Percentiles rank a stretch among this genome's conserved stretches.
phyloP scores from a whole-genome alignment of 371 early-diverging fungal species.

The Apophysomyces sp. region DNA sequence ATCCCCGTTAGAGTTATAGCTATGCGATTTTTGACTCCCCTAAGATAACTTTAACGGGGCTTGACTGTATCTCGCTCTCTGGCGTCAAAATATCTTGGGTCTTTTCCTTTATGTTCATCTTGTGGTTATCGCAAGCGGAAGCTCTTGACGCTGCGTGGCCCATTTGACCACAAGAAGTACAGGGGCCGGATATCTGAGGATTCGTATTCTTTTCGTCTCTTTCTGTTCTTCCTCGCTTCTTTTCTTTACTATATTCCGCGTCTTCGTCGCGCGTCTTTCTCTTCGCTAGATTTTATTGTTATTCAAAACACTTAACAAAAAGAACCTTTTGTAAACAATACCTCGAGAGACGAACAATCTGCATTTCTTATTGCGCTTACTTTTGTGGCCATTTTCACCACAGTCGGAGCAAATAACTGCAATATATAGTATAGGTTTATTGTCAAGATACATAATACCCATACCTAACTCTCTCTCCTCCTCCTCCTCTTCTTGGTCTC shows the following conservation, averaged over 20 bases:
- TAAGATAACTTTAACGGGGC: no score
- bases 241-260: neutral
- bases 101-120: neutral
- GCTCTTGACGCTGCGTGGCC: neutral
- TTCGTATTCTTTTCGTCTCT: neutral
- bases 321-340: neutral
- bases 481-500: no score
- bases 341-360: neutral
- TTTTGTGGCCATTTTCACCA: neutral
- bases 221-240: neutral
- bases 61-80: neutral
- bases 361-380: neutral
- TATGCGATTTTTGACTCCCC: no score
- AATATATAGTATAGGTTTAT: no score
- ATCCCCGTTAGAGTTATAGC: no score
- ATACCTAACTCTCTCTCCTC: no score
- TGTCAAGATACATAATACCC: no score
- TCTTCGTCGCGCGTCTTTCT: neutral
- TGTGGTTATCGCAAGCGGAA: neutral
- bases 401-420: neutral
- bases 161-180: neutral
- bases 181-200: neutral
- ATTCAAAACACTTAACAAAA: neutral
- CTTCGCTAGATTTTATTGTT: neutral
- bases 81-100: neutral